Conservation (phyloP, 768 basidiomycete genomes). For the Sporobolomyces roseus region DNA sequence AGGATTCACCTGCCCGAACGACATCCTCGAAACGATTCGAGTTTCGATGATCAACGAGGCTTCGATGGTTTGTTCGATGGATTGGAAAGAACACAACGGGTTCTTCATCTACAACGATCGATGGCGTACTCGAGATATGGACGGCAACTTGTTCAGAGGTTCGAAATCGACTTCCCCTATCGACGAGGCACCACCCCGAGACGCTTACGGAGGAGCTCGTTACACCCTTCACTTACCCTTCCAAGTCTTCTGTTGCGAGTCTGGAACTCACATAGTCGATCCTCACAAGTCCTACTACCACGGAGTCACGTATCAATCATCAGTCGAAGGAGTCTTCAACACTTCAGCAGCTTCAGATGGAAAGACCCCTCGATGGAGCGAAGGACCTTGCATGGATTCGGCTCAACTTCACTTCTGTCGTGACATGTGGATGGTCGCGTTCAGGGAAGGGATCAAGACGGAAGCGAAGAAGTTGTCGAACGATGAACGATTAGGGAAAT, state of each 20-base stretch:
- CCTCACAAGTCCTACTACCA: constrained; percentile 93
- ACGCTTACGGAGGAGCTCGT: constrained; percentile 70
- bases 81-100: constrained; percentile 97
- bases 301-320: constrained; percentile 78
- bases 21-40: constrained; percentile 91
- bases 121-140: constrained; percentile 96
- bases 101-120: constrained; percentile 98
- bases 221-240: constrained; percentile 92
- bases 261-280: constrained; percentile 94
- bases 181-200: constrained; percentile 87
- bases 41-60: constrained; percentile 86
- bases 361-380: constrained; percentile 59
- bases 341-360: constrained; percentile 57
- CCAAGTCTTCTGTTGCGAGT: constrained; percentile 98
- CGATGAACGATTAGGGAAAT: constrained; percentile 38
- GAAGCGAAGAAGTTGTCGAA: constrained; percentile 45
- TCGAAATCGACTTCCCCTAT: constrained; percentile 88
- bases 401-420: constrained; percentile 98
- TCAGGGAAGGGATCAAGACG: constrained; percentile 60
- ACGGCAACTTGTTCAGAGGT: constrained; percentile 95
- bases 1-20: constrained; percentile 97
- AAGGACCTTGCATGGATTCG: constrained; percentile 87
- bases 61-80: constrained; percentile 99
- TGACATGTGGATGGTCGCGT: constrained; percentile 90
- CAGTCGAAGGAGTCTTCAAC: constrained; percentile 73